Base-by-base conservation (phyloP, 1,284 basidiomycete species). In the Ganoderma lingzhi region DNA sequence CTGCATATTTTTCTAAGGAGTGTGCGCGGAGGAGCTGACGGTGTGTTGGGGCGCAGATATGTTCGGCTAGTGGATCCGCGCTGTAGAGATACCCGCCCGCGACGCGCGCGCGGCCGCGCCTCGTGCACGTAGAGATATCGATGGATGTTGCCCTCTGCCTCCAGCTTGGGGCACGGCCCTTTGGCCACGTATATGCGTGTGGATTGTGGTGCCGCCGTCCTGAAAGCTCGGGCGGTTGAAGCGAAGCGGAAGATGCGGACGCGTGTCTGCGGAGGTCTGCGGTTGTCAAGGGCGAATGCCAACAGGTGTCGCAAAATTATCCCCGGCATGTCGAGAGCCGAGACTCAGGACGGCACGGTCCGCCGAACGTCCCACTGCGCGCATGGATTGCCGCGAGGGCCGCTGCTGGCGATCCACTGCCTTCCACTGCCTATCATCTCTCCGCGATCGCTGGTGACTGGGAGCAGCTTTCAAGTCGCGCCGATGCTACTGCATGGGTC, bases 11-110 rank as follows among this genome's bases (percentile, higher is more conserved):
- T 15, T n/a, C 23, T 14, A 19, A 9, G 10, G 2, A 44, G 37
- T 39, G 32, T 60, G n/a, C 37, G 14, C 19, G 35, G 35, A 44
- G 32, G n/a, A 32, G 41, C 48, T 37, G 17, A 28, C n/a, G 39
- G 10, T 23, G 3, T 10, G 15, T 19, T 3, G 30, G 17, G 51
- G 53, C 28, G 58, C 66, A 68, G 62, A 59, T 67, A 67, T 59
- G 30, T 39, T 59, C 44, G 30, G 23, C 45, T 68, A 63, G 48
- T 39, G 45, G 48, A 35, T 28, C 19, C 23, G 51, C 35, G 60
- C 23, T 63, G 17, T 68, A 64, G 56, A 44, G 45, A 68, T 68
- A 64, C 66, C 66, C 66, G 15, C 28, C 8, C 19, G 19, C 59
- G 6, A 39, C 39, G 65, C 30, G 60, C 17, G 44, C 37, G 45